Base-by-base conservation (phyloP, 768 basidiomycete species). In the Psilocybe subaeruginosa region DNA sequence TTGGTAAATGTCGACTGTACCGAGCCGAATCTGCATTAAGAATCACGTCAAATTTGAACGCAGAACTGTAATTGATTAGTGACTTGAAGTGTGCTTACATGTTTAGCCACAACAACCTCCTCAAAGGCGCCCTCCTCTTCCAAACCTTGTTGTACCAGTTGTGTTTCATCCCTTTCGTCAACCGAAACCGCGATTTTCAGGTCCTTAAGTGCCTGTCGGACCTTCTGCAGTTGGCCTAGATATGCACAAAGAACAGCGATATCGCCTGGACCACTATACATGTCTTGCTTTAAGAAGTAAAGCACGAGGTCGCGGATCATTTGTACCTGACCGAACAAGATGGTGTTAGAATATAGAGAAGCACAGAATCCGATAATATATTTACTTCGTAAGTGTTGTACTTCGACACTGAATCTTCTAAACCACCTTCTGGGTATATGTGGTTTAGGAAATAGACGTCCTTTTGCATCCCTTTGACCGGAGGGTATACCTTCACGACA, bases 1-100 rank as follows among this genome's bases (percentile, higher is more conserved):
- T 71, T 93, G 92, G 68, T 85, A 93, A 51, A 87, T 91, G 62
- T 93, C 91, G 1, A 92, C 83, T 0, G 91, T 92, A 3, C 91
- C 82, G 3, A 93, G 75, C 7, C 83, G 80, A 53, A 91, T 82
- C 89, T 91, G 8, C 49, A 0, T n/a, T 5, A 43, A 43, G 11
- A 8, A 1, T 3, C 14, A 16, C 12, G 8, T 8, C 3, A 41
- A 39, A 23, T 4, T 46, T 45, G 46, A 14, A 43, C 16, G 3
- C 11, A 33, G n/a, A 41, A 51, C 14, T 11, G 3, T 50, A 17
- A 48, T 16, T 4, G 19, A 4, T 2, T 1, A 49, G 23, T 5
- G 16, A 16, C 16, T 8, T 11, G 11, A 11, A 30, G n/a, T 2
- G 11, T 9, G 57, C 63, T 16, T 47, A 64, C 63, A 11, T 61